Evolutionary conservation across 192 early-diverging fungal species (phyloP), one percentile per base, ranked within the genome.

Genomic region (Coemansia sp.): DNA sequence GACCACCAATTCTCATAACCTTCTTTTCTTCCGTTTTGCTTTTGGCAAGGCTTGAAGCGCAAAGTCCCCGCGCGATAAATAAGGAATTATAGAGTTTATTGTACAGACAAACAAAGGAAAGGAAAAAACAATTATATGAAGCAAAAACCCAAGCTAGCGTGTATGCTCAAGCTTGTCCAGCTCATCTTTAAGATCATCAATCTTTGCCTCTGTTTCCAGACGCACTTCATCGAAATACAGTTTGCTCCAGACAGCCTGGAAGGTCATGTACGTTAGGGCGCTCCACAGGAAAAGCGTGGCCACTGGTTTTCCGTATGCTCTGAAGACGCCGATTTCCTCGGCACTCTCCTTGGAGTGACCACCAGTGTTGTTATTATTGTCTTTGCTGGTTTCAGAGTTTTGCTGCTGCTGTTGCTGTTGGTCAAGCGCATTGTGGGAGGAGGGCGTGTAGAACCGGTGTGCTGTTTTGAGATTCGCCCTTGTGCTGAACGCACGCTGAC

Each of bases 241-340:
- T 51, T 72, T 76, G 64, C 64, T 76, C 78, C 78, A 81, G 3
- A 76, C 51, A 0, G 78, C 78, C 48, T 76, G 78, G 8, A 81
- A 42, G 40, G 78, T 46, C 68, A 69, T 69, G 62, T 76, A 81
- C 43, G 78, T 69, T 18, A 81, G 57, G 0, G 78, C 48, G 58
- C 78, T 76, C 78, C 78, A 81, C 16, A 81, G 55, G 26, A 81
- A 81, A 21, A 81, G 41, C 11, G 78, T 76, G 1, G 74, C 71
- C 18, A 81, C 71, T 19, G 78, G 78, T 41, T 61, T 71, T 10
- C 74, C 78, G 47, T 81, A 81, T 12, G 78, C 74, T 8, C 65
- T 66, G 59, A 75, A 6, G 10, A 72, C 4, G 2, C 78, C 78
- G 52, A 74, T 80, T 51, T 74, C 58, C 43, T 80, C 77, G 10